These are phyloP conservation scores for Corymbia maculata DNA, from an alignment of 345 rosid species.

Conservation along the genomic window DNA sequence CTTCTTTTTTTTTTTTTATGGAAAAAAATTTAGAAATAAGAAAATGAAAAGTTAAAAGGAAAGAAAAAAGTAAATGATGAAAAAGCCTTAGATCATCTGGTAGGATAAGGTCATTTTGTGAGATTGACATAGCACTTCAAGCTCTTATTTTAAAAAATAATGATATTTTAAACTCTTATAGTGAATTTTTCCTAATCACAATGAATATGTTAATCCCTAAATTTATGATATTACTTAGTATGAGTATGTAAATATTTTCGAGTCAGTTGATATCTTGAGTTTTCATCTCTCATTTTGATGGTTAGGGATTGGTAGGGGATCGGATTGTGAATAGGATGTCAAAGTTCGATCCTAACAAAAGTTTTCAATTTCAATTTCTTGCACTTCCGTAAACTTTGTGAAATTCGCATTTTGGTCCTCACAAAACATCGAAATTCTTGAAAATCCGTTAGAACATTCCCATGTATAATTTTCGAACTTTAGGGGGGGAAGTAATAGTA, in stretches of 20 bases:
- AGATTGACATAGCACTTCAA: no score
- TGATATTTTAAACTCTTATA: no score
- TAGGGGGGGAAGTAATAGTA: neutral
- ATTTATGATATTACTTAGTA: neutral
- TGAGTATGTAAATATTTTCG: neutral
- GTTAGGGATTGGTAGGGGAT: neutral
- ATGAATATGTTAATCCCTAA: neutral
- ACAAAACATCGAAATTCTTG: neutral
- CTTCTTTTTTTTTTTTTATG: no score
- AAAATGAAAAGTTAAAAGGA: no score
- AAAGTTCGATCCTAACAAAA: no score
- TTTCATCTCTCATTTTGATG: neutral
- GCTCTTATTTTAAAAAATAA: no score
- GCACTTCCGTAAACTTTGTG: neutral
- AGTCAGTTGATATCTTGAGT: neutral
- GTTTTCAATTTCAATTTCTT: neutral
- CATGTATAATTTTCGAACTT: neutral
- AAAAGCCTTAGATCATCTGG: no score
- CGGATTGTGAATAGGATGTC: neutral
- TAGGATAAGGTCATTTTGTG: no score
- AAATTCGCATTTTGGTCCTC: neutral
- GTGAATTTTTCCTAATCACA: no score
- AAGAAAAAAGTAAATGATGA: no score
- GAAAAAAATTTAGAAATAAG: no score
- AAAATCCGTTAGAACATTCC: neutral